Conservation (phyloP, 495 filamentous ascomycete genomes). For the Penicillium goetzii region DNA sequence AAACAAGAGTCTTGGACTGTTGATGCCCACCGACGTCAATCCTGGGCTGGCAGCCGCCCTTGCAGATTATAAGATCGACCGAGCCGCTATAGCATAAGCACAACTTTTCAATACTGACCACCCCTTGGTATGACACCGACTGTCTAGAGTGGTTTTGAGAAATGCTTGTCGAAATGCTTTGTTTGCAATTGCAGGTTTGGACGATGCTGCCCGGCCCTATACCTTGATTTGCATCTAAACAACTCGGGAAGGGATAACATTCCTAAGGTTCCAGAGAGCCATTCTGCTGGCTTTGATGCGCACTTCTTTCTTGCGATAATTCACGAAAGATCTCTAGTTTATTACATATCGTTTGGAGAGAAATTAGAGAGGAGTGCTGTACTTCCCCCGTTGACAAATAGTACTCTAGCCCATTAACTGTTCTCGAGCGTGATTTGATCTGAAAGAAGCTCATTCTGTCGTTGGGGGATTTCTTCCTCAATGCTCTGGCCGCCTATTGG, state of each 20-base stretch:
- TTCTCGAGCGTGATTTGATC: neutral
- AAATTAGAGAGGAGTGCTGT: neutral
- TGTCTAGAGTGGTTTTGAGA: conserved; percentile 3
- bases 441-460: neutral
- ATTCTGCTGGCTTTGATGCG: neutral
- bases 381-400: neutral
- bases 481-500: neutral
- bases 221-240: conserved; percentile 19
- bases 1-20: neutral
- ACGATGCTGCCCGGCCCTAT: conserved; percentile 17
- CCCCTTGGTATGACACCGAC: conserved; percentile 31
- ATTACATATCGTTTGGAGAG: neutral
- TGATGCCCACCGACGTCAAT: conserved; percentile 15
- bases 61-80: conserved; percentile 25
- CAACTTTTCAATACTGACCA: neutral
- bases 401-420: neutral
- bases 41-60: conserved; percentile 16
- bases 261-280: conserved; percentile 16
- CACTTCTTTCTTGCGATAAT: neutral
- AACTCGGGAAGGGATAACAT: conserved; percentile 35
- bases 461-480: neutral
- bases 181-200: neutral
- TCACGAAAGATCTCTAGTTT: neutral
- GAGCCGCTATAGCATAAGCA: conserved; percentile 8
- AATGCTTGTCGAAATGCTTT: conserved; percentile 21